Base-by-base conservation (phyloP, 345 rosid genomes). In the Moricandia moricandioides region DNA sequence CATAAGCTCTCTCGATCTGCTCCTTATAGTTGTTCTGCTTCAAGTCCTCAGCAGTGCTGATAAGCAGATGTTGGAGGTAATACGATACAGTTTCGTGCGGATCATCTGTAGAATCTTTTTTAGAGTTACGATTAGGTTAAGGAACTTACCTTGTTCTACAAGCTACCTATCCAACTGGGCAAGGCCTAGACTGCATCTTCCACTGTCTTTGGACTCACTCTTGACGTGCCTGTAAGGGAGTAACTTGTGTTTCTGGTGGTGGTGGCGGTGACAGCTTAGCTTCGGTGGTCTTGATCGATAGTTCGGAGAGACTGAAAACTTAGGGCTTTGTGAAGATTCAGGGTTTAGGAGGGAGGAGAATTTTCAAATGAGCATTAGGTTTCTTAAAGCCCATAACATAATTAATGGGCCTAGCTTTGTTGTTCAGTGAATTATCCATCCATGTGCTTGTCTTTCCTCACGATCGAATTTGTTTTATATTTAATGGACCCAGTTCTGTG, bases 1-100 rank as follows among this genome's bases (percentile, higher is more conserved):
- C 24, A 21, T 21, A 87, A 37, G 79, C 84, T 17, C 54, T 86
- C 35, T 84, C 84, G 27, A 88, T 75, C 84, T 87, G 94, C 82
- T 91, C 92, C 76, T 83, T 88, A 93, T 92, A 87, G 45, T 87
- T 87, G 61, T 77, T 82, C 13, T 91, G 92, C 68, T 77, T 49
- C 55, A 90, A 82, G 67, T 91, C 86, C 24, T 21, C 24, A 21
- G 24, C 24, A 21, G 24, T 21, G 24, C 24, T 21, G 24, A 21
- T 21, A 21, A 21, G 24, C 24, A 21, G 24, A 21, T 21, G 24
- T 2, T 21, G 24, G 24, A 21, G 24, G 24, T 21, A 21, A 21
- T 21, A 21, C 24, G 2, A 21, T 21, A 21, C 1, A 2, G 24
- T 29, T 29, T 29, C 31, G 31, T 29, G 31, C 31, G 5, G 31